Percentiles rank a stretch among this genome's conserved stretches.
These are phyloP conservation scores for Trichophyton simii DNA, from an alignment of 2,329 filamentous ascomycete genomes.

Conservation along the genomic window DNA sequence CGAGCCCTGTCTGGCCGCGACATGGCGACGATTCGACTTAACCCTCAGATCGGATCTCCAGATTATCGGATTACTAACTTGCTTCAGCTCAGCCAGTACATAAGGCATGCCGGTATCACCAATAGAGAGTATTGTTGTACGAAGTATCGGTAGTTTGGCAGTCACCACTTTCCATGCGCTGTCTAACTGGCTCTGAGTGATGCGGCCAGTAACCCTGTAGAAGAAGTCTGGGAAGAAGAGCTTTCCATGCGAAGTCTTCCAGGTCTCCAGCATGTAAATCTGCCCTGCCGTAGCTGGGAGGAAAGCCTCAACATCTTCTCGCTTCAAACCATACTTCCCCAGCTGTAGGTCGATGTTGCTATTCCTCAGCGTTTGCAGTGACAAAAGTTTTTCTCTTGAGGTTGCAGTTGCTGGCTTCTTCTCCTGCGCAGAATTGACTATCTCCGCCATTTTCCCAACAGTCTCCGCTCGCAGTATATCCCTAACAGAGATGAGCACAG, in stretches of 20 bases:
- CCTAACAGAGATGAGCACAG: conserved; percentile 53
- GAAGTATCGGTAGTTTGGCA: conserved; percentile 48
- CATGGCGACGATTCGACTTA: conserved; percentile 13
- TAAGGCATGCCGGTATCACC: conserved; percentile 39
- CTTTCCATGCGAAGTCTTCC: conserved; percentile 53
- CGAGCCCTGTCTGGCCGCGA: conserved; percentile 13
- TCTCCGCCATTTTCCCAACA: conserved; percentile 49
- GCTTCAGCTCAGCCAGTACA: conserved; percentile 49
- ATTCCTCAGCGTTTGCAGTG: conserved; percentile 20
- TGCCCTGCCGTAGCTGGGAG: conserved; percentile 67
- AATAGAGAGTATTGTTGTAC: conserved; percentile 53
- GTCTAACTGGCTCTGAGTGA: conserved; percentile 35
- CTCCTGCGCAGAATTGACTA: conserved; percentile 16
- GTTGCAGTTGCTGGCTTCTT: conserved; percentile 10
- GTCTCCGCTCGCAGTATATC: conserved; percentile 57
- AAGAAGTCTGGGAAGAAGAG: conserved; percentile 65
- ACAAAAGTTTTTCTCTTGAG: conserved; percentile 16
- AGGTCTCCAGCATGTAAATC: conserved; percentile 64
- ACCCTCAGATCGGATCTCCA: conserved; percentile 16
- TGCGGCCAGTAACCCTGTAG: conserved; percentile 40
- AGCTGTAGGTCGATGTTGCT: conserved; percentile 18
- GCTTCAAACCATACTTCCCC: conserved; percentile 31
- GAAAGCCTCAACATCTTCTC: conserved; percentile 40
- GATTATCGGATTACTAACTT: conserved; percentile 24
- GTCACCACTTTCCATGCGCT: conserved; percentile 52